Base-by-base conservation (phyloP, 164 flowering plant species). In the Liquidambar formosana region DNA sequence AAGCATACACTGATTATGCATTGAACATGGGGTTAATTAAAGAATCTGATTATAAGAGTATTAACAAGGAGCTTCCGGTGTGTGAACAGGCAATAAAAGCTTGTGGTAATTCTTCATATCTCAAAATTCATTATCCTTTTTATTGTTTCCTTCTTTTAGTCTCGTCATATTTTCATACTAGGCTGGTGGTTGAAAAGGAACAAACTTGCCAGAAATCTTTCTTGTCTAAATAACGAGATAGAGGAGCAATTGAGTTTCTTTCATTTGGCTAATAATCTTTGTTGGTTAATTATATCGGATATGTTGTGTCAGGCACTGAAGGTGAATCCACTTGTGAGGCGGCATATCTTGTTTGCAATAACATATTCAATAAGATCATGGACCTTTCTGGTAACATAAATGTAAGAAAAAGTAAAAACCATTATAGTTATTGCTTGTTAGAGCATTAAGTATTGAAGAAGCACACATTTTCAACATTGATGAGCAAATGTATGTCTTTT, bases 1-100 rank as follows among this genome's bases (percentile, higher is more conserved):
- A 49, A 67, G 81, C 83, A n/a, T 77, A 77, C 67, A 73, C 83
- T 22, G 83, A 80, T 63, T 80, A 68, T 66, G 83, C 83, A 49
- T 62, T 80, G 64, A 77, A 75, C 41, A 78, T 72, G 77, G 75
- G 76, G 22, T 19, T 80, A 23, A 69, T 80, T 53, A 69, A 69
- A 26, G 41, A 75, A 44, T 21, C 76, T 41, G 72, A 75, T 15
- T 62, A 77, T 54, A 67, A 77, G 21, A 67, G 73, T n/a, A 80
- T 80, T 68, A 77, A 77, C 70, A 71, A 61, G 61, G 48, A 63
- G 25, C 69, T 77, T 66, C 80, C 80, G 28, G 61, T 57, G 18
- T 80, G 80, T 62, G 64, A 68, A 68, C 10, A 66, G 13, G 78
- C 80, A 21, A 80, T 80, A 26, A 74, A 77, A 56, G 74, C 68